These are phyloP conservation scores for Aspergillus ustus DNA, from an alignment of 2,329 filamentous ascomycete species.

Conservation along the genomic window DNA sequence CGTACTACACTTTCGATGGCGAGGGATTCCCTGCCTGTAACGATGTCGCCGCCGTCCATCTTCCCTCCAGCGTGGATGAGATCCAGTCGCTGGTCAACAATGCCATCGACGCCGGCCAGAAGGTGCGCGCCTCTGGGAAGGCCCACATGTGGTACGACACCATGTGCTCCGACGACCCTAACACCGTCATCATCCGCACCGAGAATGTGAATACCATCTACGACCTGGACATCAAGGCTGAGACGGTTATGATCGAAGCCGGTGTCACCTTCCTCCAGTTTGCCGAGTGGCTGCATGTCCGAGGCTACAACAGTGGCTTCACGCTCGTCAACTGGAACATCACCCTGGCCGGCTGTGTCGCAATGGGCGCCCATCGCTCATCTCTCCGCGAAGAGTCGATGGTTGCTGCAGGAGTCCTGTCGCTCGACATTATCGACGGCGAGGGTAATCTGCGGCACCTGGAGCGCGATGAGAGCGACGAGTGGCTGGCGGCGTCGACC, in stretches of 20 bases:
- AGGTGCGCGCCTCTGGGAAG: conserved; percentile 19
- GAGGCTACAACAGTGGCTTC: conserved; percentile 9
- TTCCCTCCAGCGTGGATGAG: conserved; percentile 7
- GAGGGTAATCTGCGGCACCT: conserved; percentile 15
- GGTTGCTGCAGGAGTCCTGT: conserved; percentile 17
- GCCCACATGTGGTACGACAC: conserved; percentile 23
- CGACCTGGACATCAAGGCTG: conserved; percentile 15
- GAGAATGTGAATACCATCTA: conserved; percentile 18
- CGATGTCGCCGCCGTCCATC: conserved; percentile 16
- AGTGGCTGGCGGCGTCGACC: conserved; percentile 22
- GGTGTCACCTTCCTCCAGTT: conserved; percentile 21
- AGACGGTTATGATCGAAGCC: conserved; percentile 20
- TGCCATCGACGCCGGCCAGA: conserved; percentile 17
- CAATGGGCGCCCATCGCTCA: conserved; percentile 21
- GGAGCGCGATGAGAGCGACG: conserved; percentile 17
- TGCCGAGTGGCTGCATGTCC: conserved; percentile 17
- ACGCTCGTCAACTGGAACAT: conserved; percentile 22
- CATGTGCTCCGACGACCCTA: conserved; percentile 22
- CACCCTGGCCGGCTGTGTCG: conserved; percentile 20
- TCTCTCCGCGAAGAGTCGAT: conserved; percentile 20
- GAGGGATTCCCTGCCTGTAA: conserved; percentile 19
- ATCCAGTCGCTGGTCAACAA: conserved; percentile 16
- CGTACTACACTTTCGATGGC: conserved; percentile 23
- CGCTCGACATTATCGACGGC: conserved; percentile 19
- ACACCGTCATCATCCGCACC: conserved; percentile 20